These are phyloP conservation scores for Sporothrix pseudoabietina DNA, from an alignment of 2,329 filamentous ascomycete genomes.

Conservation along the genomic window DNA sequence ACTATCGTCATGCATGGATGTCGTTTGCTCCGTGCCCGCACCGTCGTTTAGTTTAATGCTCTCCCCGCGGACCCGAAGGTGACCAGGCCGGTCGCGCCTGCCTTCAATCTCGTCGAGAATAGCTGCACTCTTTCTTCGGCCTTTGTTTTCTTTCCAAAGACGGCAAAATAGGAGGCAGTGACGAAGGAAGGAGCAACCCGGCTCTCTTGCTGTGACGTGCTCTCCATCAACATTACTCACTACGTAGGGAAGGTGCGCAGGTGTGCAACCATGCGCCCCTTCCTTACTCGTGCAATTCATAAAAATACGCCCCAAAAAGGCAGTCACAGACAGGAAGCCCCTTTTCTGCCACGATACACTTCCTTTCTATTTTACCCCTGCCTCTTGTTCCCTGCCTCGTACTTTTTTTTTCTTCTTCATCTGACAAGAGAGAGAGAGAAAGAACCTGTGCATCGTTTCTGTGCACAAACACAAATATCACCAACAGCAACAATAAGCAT, in stretches of 20 bases:
- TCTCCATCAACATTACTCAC: neutral
- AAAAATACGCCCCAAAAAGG: neutral
- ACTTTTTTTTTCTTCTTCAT: neutral
- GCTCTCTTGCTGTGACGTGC: neutral
- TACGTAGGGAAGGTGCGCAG: conserved; percentile 4
- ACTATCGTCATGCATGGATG: neutral
- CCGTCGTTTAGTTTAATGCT: neutral
- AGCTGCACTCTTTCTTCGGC: neutral
- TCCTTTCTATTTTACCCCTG: conserved; percentile 1
- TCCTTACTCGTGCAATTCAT: neutral
- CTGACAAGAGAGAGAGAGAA: neutral
- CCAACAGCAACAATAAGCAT: neutral
- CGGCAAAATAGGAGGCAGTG: neutral
- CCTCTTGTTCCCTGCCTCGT: neutral
- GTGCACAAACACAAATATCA: neutral
- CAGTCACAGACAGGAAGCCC: neutral
- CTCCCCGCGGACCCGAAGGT: no score
- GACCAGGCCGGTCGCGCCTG: neutral
- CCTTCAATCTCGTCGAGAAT: neutral
- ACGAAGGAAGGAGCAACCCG: neutral
- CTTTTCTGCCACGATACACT: neutral
- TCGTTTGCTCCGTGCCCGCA: neutral
- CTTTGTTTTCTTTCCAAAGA: neutral
- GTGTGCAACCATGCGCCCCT: neutral
- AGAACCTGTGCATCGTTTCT: neutral